phyloP scores from a whole-genome alignment of 2,329 filamentous ascomycete species.

The Exserohilum turcica region DNA sequence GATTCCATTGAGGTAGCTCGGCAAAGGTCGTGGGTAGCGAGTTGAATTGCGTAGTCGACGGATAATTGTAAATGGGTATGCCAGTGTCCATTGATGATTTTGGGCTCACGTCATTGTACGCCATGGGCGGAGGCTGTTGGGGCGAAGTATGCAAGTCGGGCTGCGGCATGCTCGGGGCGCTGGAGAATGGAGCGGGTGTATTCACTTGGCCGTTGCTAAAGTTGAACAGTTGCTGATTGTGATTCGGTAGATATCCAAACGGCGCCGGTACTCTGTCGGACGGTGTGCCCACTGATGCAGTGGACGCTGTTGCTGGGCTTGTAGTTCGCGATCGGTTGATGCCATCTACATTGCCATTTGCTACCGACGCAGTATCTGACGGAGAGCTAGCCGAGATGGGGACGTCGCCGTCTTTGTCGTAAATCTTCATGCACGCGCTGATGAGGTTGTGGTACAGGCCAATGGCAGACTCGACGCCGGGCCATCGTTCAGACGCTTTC shows the following conservation, averaged over 20 bases:
- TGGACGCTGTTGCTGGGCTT: slow-evolving; percentile 51
- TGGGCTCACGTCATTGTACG: slow-evolving; percentile 37
- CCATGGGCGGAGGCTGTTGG: slow-evolving; percentile 28
- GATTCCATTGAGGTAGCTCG: slow-evolving; percentile 46
- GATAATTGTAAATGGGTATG: slow-evolving; percentile 38
- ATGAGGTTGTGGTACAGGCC: slow-evolving; percentile 87
- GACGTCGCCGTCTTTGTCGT: slow-evolving; percentile 65
- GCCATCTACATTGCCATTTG: slow-evolving; percentile 48
- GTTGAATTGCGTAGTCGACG: slow-evolving; percentile 38
- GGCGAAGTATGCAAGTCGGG: slow-evolving; percentile 34
- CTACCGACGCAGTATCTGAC: slow-evolving; percentile 52
- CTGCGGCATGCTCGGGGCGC: slow-evolving; percentile 28
- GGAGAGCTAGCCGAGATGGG: slow-evolving; percentile 55
- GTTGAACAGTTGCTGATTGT: slow-evolving; percentile 37
- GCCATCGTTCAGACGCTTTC: slow-evolving; percentile 85
- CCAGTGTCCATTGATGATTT: slow-evolving; percentile 37
- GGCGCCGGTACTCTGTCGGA: slow-evolving; percentile 40
- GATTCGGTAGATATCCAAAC: slow-evolving; percentile 47
- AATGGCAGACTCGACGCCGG: slow-evolving; percentile 81
- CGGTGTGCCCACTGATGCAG: slow-evolving; percentile 46
- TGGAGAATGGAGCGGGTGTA: slow-evolving; percentile 21
- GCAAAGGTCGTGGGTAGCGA: slow-evolving; percentile 45
- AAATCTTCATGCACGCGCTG: slow-evolving; percentile 84
- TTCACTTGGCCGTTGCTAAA: slow-evolving; percentile 30
- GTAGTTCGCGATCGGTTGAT: slow-evolving; percentile 53